phyloP scores from a whole-genome alignment of 495 filamentous ascomycete genomes.

The Aspergillus campestris region DNA sequence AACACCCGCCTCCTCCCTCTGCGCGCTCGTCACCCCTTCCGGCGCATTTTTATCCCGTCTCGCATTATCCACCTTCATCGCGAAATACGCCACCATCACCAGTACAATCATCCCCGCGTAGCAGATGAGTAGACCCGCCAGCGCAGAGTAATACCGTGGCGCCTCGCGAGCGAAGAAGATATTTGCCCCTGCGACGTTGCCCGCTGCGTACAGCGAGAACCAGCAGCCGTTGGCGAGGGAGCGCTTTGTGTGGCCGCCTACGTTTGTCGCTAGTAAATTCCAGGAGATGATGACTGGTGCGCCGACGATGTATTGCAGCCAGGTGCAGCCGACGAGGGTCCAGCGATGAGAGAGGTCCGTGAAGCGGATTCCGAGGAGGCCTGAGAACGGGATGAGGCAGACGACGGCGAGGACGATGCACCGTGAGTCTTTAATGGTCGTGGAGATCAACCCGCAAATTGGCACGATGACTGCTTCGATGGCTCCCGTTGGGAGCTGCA shows the following conservation, averaged over 20 bases:
- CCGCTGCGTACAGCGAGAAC: conserved; percentile 28
- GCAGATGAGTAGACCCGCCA: conserved; percentile 24
- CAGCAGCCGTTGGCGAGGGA: conserved; percentile 35
- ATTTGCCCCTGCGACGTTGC: conserved; percentile 39
- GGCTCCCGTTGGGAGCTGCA: conserved; percentile 38
- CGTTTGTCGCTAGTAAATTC: conserved; percentile 49
- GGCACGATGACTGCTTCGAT: conserved; percentile 33
- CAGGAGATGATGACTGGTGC: conserved; percentile 45
- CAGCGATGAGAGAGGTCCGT: conserved; percentile 37
- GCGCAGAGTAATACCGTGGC: conserved; percentile 28
- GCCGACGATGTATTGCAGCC: conserved; percentile 40
- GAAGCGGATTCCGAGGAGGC: conserved; percentile 36
- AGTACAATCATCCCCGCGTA: conserved; percentile 29
- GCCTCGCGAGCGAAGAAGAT: conserved; percentile 31
- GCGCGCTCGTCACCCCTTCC: conserved; percentile 4
- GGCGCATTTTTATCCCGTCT: conserved; percentile 16
- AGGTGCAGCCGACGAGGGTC: conserved; percentile 44
- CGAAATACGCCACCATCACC: conserved; percentile 11
- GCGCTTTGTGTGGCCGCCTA: conserved; percentile 62
- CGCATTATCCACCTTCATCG: conserved; percentile 23
- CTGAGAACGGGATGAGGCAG: conserved; percentile 27
- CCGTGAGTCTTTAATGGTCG: conserved; percentile 32
- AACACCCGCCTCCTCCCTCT: conserved; percentile 17
- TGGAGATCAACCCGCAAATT: conserved; percentile 30
- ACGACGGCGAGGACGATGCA: conserved; percentile 31